Evolutionary conservation across 1,284 basidiomycete species (phyloP), one percentile per base, ranked within the genome.

Genomic region (Prillingera fragicola): DNA sequence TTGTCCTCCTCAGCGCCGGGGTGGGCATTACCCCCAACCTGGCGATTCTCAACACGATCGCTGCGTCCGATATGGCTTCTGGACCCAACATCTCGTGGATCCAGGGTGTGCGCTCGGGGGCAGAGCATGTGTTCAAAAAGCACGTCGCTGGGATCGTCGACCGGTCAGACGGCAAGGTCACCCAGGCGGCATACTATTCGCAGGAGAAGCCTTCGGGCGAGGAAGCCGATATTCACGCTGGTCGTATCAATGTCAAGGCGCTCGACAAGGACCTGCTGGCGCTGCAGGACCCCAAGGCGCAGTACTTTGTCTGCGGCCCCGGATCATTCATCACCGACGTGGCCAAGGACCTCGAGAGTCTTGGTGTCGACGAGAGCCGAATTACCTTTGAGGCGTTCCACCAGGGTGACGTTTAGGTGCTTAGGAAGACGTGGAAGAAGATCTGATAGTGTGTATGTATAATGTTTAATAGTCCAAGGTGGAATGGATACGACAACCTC

Each of bases 1-100:
- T 65, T n/a, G 59, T 67, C 26, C 48, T 67, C 33, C 46, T 65
- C 23, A 62, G 62, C 8, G 65, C 56, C 8, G 65, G 65, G 10
- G 60, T 65, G 25, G 65, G 65, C 22, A 56, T 60, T 36, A 67
- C 63, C 9, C 55, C 61, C 24, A 48, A 61, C 38, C 47, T 64
- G 31, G 53, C 63, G 21, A 67, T 67, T 18, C 57, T 67, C 38
- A 63, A 62, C 52, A 43, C 58, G 9, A 18, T 52, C 25, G 21
- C 34, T 14, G 13, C 31, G 25, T 25, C 18, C 41, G 34, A 45
- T 28, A n/a, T n/a, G n/a, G 25, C 41, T 4, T 22, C 34, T 25
- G 29, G 32, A 18, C 43, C 50, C 23, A 32, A 36, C 18, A 43
- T 58, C 27, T 54, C 56, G 22, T 58, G 53, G 49, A 48, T 58